Conservation (phyloP, 805 yeast species). For the Saturnispora ahearnii region DNA sequence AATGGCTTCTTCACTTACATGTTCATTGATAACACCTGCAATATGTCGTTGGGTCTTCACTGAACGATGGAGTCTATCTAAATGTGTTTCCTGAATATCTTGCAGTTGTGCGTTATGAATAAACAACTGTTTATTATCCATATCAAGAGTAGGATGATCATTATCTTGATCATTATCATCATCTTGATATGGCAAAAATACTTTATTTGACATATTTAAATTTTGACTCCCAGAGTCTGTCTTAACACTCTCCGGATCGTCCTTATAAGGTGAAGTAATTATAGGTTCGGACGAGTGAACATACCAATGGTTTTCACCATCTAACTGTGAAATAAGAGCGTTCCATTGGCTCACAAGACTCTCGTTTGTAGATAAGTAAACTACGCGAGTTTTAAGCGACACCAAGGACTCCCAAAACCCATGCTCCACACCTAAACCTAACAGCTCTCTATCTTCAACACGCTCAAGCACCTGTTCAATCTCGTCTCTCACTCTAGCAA, state of each 20-base stretch:
- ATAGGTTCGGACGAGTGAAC: neutral
- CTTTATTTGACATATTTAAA: neutral
- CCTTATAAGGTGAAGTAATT: neutral
- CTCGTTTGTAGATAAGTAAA: neutral
- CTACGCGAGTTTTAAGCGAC: neutral
- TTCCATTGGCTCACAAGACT: neutral
- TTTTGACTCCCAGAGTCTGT: neutral
- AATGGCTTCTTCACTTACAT: slow-evolving; percentile 40
- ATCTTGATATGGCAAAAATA: neutral
- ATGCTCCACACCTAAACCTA: neutral
- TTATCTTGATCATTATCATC: neutral
- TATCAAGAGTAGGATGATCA: slow-evolving; percentile 4
- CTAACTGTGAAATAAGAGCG: neutral
- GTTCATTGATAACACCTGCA: slow-evolving; percentile 39
- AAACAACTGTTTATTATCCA: slow-evolving; percentile 26
- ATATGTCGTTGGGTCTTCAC: slow-evolving; percentile 37
- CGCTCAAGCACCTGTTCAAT: neutral
- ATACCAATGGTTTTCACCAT: neutral
- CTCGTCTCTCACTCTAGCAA: neutral
- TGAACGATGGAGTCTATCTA: slow-evolving; percentile 33
- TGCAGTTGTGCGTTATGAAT: slow-evolving; percentile 38
- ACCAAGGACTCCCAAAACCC: neutral
- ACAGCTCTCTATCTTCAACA: slow-evolving; percentile 2
- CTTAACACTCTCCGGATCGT: neutral
- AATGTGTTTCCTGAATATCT: slow-evolving; percentile 36